A percentile compares a stretch with the other conserved stretches of the same genome.
Conservation (phyloP, 1,284 basidiomycete species). For the Pholiota adiposa region DNA sequence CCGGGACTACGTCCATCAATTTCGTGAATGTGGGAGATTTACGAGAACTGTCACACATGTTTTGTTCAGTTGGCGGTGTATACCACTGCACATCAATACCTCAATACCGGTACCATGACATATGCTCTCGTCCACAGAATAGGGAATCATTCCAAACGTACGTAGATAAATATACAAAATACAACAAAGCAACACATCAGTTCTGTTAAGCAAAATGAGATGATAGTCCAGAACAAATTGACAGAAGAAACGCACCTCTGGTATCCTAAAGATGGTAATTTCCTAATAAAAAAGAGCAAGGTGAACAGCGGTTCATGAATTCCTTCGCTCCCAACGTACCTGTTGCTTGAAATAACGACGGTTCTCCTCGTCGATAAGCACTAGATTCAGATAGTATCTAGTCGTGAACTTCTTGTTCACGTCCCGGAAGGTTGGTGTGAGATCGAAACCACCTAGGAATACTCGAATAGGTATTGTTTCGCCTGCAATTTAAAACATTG, state of each 20-base stretch:
- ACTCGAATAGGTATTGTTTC: slow-evolving; percentile 98
- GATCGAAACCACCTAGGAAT: slow-evolving; percentile 97
- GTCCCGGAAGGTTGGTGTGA: slow-evolving; percentile 98
- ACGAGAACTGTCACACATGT: no score
- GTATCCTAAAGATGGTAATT: slow-evolving; percentile 78
- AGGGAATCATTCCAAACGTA: slow-evolving; percentile 13
- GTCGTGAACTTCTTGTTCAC: slow-evolving; percentile 99
- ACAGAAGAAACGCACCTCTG: slow-evolving; percentile 52
- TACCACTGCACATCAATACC: no score
- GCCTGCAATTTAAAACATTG: slow-evolving; percentile 48
- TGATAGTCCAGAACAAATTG: not conserved
- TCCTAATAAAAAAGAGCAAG: slow-evolving; percentile 46
- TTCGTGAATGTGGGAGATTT: no score
- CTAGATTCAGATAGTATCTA: slow-evolving; percentile 95
- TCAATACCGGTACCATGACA: no score
- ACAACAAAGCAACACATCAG: slow-evolving; percentile 18
- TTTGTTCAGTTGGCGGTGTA: no score
- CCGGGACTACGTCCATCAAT: no score
- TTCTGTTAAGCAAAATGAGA: slow-evolving; percentile 17
- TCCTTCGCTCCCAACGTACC: slow-evolving; percentile 33
- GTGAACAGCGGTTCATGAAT: not conserved
- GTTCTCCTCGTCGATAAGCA: slow-evolving; percentile 98
- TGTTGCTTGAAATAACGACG: slow-evolving; percentile 94
- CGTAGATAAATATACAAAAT: slow-evolving; percentile 25
- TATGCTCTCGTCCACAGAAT: not conserved